Conservation (phyloP, 257 asterid genomes). For the Thymus quinquecostatus region DNA sequence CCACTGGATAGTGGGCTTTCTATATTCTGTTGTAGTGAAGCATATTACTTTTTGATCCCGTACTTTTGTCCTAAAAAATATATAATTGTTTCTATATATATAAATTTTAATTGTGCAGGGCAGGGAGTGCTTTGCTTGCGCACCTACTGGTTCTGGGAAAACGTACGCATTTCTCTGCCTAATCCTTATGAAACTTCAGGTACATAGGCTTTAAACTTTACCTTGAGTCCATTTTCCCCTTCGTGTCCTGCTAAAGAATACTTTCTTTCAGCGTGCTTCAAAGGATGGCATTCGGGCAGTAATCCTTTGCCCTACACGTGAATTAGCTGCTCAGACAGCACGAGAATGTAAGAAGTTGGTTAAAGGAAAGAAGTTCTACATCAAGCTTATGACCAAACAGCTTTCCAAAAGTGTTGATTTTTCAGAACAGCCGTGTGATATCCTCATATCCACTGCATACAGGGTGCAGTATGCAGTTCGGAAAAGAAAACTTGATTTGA, state of each 20-base stretch:
- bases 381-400: slow-evolving; percentile 90
- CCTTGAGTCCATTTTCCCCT: not conserved
- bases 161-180: slow-evolving; percentile 90
- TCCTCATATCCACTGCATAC: slow-evolving; percentile 88
- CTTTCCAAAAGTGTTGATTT: slow-evolving; percentile 80
- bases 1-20: slow-evolving; percentile 24
- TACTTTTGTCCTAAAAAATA: not conserved
- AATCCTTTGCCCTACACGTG: slow-evolving; percentile 92
- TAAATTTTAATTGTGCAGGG: no score
- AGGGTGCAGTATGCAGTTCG: slow-evolving; percentile 72
- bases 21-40: slow-evolving; percentile 11
- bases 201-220: slow-evolving; percentile 22
- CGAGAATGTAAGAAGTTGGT: slow-evolving; percentile 89
- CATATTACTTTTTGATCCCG: not conserved
- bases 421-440: slow-evolving; percentile 81
- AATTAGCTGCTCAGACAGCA: slow-evolving; percentile 96
- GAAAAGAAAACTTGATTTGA: slow-evolving; percentile 85
- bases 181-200: slow-evolving; percentile 83
- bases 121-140: slow-evolving; percentile 94
- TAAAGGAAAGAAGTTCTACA: slow-evolving; percentile 76
- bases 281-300: slow-evolving; percentile 82
- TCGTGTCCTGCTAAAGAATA: slow-evolving; percentile 36
- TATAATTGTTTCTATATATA: no score
- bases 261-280: slow-evolving; percentile 63
- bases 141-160: slow-evolving; percentile 97